Conservation (phyloP, 768 basidiomycete genomes). For the Dictyophora rubrovolvata region DNA sequence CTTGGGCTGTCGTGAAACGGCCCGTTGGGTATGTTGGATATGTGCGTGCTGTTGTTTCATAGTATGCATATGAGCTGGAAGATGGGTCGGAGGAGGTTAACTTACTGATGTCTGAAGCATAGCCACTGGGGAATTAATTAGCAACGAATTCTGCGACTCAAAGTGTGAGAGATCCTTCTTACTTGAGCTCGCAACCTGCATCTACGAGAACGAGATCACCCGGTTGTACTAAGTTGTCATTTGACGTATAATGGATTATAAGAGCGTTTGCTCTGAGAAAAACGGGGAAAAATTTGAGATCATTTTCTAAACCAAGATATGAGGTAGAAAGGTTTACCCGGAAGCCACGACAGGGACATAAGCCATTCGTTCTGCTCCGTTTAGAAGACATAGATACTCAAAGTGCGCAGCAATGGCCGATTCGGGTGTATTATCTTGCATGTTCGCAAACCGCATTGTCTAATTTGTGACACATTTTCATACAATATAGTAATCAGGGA, state of each 20-base stretch:
- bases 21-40: slow-evolving; percentile 67
- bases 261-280: slow-evolving; percentile 65
- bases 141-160: neutral
- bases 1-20: slow-evolving; percentile 66
- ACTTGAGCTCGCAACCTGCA: slow-evolving; percentile 91
- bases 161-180: slow-evolving; percentile 16
- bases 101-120: slow-evolving; percentile 90
- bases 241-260: slow-evolving; percentile 90
- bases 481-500: neutral
- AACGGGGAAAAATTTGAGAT: neutral
- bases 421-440: slow-evolving; percentile 46
- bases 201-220: slow-evolving; percentile 80
- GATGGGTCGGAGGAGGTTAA: neutral
- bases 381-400: slow-evolving; percentile 73
- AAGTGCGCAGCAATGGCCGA: slow-evolving; percentile 69
- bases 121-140: slow-evolving; percentile 45
- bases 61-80: slow-evolving; percentile 12
- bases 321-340: slow-evolving; percentile 40
- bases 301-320: neutral
- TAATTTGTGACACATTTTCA: slow-evolving; percentile 19
- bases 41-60: slow-evolving; percentile 51
- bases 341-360: slow-evolving; percentile 98
- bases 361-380: slow-evolving; percentile 79
- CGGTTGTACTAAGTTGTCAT: slow-evolving; percentile 63
- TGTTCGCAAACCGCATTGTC: slow-evolving; percentile 71